Percentiles rank a stretch among this genome's conserved stretches.
Evolutionary conservation across 192 early-diverging fungal genomes (phyloP).

Genomic region (Backusella sp.): DNA sequence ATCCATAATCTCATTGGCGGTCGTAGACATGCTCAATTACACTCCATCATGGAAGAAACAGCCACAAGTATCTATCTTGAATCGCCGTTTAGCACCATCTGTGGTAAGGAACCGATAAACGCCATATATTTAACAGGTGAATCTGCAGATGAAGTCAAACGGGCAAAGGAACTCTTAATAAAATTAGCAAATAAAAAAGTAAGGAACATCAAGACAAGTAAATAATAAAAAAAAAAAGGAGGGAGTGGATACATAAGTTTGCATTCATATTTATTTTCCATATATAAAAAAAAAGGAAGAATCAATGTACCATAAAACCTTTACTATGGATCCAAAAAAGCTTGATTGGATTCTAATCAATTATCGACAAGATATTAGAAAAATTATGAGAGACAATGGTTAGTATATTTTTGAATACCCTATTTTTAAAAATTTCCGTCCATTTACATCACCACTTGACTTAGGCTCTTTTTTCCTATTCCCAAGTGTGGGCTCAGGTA

Average conservation of each 20-base stretch:
- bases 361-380: conserved; percentile 48
- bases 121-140: conserved; percentile 27
- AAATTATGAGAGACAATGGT: conserved; percentile 76
- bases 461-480: conserved; percentile 52
- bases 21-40: conserved; percentile 19
- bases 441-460: background rate
- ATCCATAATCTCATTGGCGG: conserved; percentile 29
- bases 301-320: conserved; percentile 33
- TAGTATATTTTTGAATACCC: background rate
- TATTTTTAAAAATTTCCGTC: background rate
- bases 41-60: conserved; percentile 32
- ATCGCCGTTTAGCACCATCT: conserved; percentile 48
- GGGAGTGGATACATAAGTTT: conserved; percentile 28
- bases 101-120: conserved; percentile 21
- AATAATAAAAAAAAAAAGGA: conserved; percentile 42
- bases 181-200: conserved; percentile 33
- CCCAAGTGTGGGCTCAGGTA: conserved; percentile 55
- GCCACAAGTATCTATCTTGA: conserved; percentile 73
- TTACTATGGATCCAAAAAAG: conserved; percentile 57
- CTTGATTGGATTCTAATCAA: conserved; percentile 74
- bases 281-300: conserved; percentile 44
- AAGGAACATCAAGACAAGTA: conserved; percentile 28
- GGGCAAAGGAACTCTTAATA: conserved; percentile 16
- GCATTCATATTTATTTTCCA: conserved; percentile 17
- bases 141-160: conserved; percentile 6